A percentile compares a stretch with the other conserved stretches of the same genome.
phyloP scores from a whole-genome alignment of 192 early-diverging fungal species.

The Oehlia diaphana region DNA sequence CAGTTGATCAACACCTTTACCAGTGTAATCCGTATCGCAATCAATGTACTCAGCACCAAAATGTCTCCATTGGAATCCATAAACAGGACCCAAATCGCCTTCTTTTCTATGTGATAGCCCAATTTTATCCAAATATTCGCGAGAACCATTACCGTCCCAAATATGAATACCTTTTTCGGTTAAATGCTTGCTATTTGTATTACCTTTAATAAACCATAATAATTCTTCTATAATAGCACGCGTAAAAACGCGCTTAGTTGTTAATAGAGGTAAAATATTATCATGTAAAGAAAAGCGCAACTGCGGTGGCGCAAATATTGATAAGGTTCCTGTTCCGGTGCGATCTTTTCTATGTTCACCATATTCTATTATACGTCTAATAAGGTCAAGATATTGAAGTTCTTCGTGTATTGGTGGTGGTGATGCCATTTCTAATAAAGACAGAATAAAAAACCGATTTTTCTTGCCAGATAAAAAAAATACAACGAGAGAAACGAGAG shows the following conservation, averaged over 20 bases:
- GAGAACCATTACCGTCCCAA: slow-evolving; percentile 90
- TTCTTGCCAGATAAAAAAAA: no score
- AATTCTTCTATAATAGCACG: slow-evolving; percentile 92
- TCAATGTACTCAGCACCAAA: slow-evolving; percentile 92
- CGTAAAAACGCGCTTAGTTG: slow-evolving; percentile 93
- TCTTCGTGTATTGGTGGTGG: slow-evolving; percentile 61
- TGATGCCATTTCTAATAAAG: no score
- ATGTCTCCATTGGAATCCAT: slow-evolving; percentile 99
- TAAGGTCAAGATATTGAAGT: slow-evolving; percentile 83
- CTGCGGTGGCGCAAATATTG: slow-evolving; percentile 84
- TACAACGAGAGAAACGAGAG: no score
- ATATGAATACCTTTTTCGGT: slow-evolving; percentile 75
- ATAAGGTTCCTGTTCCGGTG: slow-evolving; percentile 84
- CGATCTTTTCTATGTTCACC: slow-evolving; percentile 83
- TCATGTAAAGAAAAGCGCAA: slow-evolving; percentile 81
- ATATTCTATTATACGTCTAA: slow-evolving; percentile 65
- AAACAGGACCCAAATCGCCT: slow-evolving; percentile 93
- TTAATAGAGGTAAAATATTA: slow-evolving; percentile 82
- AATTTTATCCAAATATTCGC: slow-evolving; percentile 84
- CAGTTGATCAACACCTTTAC: slow-evolving; percentile 93
- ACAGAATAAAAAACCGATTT: no score
- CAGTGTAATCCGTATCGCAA: slow-evolving; percentile 83
- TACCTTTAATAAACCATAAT: slow-evolving; percentile 92
- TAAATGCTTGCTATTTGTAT: slow-evolving; percentile 80
- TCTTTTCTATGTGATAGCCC: slow-evolving; percentile 73